A percentile compares a stretch with the other conserved stretches of the same genome.
Evolutionary conservation across 2,329 filamentous ascomycete species (phyloP).

Genomic region (Cryoendolithus antarcticus): DNA sequence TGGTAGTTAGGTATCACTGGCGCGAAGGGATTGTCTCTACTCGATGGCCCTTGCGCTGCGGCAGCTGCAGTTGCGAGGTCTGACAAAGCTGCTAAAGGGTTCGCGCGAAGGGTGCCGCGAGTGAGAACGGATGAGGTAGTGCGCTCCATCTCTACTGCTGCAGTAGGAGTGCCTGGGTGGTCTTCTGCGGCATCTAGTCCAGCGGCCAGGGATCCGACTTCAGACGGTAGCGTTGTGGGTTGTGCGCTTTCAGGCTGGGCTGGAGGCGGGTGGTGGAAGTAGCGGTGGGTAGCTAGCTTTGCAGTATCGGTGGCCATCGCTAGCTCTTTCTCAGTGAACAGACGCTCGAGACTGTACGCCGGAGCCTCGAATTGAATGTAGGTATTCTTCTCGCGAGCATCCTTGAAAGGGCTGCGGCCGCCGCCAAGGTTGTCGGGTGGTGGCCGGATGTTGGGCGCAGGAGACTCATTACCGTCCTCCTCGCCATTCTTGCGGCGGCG

Average conservation of each 20-base stretch:
- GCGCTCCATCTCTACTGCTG: slow-evolving; percentile 44
- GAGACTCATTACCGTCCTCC: slow-evolving; percentile 48
- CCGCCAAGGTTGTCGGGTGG: slow-evolving; percentile 32
- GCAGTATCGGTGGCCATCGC: slow-evolving; percentile 49
- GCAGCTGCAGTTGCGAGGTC: slow-evolving; percentile 39
- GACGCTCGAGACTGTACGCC: slow-evolving; percentile 48
- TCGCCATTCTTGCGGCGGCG: slow-evolving; percentile 48
- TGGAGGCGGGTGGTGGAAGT: slow-evolving; percentile 40
- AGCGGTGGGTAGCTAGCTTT: slow-evolving; percentile 44
- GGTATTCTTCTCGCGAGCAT: slow-evolving; percentile 39
- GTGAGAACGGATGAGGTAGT: slow-evolving; percentile 46
- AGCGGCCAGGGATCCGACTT: too few relatives aligned
- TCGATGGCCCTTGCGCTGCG: slow-evolving; percentile 20
- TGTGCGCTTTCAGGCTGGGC: too few relatives aligned
- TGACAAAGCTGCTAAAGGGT: slow-evolving; percentile 38
- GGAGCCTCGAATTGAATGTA: slow-evolving; percentile 46
- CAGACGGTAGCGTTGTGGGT: too few relatives aligned
- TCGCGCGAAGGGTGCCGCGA: slow-evolving; percentile 34
- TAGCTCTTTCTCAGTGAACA: slow-evolving; percentile 57
- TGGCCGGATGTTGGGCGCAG: slow-evolving; percentile 36
- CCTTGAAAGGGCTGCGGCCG: slow-evolving; percentile 37
- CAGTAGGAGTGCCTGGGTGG: slow-evolving; percentile 7
- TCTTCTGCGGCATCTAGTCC: too few relatives aligned
- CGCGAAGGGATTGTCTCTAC: slow-evolving; percentile 28
- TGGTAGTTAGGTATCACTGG: slow-evolving; percentile 34